A percentile compares a stretch with the other conserved stretches of the same genome.
Evolutionary conservation across 192 early-diverging fungal genomes (phyloP).

Genomic region (Thoreauomyces humboldtii): DNA sequence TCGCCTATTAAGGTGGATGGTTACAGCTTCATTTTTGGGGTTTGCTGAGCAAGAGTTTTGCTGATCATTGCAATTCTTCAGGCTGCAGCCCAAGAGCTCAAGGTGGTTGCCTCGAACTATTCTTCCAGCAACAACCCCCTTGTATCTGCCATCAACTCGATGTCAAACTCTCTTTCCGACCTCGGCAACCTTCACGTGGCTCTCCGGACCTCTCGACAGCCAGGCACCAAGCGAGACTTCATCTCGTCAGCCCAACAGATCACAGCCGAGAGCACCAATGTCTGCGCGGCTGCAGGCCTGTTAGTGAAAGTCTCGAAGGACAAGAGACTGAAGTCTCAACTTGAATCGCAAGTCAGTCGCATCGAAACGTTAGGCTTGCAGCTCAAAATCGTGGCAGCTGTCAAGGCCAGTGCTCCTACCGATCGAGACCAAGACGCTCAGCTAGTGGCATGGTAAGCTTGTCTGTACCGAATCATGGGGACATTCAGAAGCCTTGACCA

Average conservation of each 20-base stretch:
- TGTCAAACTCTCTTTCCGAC: constrained; percentile 35
- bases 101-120: constrained; percentile 50
- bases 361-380: constrained; percentile 50
- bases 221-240: constrained; percentile 37
- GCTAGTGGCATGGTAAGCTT: constrained; percentile 45
- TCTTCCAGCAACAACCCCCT: constrained; percentile 42
- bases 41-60: too few relatives aligned
- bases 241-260: constrained; percentile 44
- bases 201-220: constrained; percentile 15
- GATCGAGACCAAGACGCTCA: constrained; percentile 45
- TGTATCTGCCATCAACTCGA: constrained; percentile 30
- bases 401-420: constrained; percentile 42
- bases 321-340: constrained; percentile 23
- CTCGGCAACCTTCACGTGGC: constrained; percentile 34
- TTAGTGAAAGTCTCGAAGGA: constrained; percentile 44
- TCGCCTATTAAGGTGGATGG: constrained; percentile 43
- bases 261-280: constrained; percentile 22
- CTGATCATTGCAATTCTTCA: too few relatives aligned
- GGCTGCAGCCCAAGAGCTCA: constrained; percentile 55
- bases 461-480: too few relatives aligned
- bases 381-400: constrained; percentile 55
- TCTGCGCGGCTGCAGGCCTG: constrained; percentile 24
- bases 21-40: too few relatives aligned
- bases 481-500: too few relatives aligned
- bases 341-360: constrained; percentile 23